These are phyloP conservation scores for Fusarium phyllophilum DNA, from an alignment of 2,329 filamentous ascomycete species.

Conservation along the genomic window DNA sequence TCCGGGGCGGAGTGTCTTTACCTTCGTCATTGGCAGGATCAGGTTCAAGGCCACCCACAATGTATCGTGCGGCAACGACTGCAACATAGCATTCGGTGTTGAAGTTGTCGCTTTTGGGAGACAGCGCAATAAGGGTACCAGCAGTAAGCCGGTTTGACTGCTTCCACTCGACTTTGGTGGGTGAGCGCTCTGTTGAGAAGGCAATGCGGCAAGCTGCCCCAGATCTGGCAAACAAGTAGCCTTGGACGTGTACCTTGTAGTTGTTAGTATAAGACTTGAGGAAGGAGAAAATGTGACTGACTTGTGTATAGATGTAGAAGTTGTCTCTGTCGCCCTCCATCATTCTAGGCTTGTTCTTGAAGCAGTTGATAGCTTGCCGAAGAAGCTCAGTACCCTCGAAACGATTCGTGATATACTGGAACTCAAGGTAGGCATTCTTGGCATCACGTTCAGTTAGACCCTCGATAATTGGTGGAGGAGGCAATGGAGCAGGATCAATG, in stretches of 20 bases:
- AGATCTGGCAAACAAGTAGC: slow-evolving; percentile 69
- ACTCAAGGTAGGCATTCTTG: slow-evolving; percentile 69
- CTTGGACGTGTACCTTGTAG: slow-evolving; percentile 71
- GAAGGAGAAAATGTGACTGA: background rate
- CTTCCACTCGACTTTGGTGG: slow-evolving; percentile 73
- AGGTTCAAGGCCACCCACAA: slow-evolving; percentile 68
- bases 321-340: slow-evolving; percentile 61
- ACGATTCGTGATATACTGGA: slow-evolving; percentile 79
- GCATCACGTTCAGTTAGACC: slow-evolving; percentile 42
- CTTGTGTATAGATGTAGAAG: slow-evolving; percentile 76
- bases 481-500: slow-evolving; percentile 21
- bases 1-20: slow-evolving; percentile 64
- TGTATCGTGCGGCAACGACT: slow-evolving; percentile 74
- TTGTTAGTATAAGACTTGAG: background rate
- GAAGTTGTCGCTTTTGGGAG: slow-evolving; percentile 69
- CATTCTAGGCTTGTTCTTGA: slow-evolving; percentile 63
- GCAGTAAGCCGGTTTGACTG: slow-evolving; percentile 62
- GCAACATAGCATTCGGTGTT: slow-evolving; percentile 73
- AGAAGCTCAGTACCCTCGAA: slow-evolving; percentile 79
- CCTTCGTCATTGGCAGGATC: slow-evolving; percentile 48
- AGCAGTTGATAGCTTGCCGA: slow-evolving; percentile 70
- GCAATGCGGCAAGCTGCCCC: slow-evolving; percentile 74
- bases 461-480: background rate
- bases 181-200: slow-evolving; percentile 74
- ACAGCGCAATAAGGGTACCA: slow-evolving; percentile 65